phyloP scores from a whole-genome alignment of 306 rosid genomes.

The Cucurbita maxima region DNA sequence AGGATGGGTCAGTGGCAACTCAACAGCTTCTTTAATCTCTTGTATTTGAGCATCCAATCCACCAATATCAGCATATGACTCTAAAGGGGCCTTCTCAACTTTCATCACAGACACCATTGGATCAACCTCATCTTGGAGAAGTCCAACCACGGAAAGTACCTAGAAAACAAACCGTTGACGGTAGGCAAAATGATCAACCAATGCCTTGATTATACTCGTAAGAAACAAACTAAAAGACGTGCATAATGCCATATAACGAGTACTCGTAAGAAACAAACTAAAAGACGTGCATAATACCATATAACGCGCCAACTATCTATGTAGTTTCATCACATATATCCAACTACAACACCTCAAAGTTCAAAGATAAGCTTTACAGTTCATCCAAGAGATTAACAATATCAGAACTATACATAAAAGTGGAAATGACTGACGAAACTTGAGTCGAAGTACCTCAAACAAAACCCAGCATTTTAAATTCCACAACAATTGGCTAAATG shows the following conservation, averaged over 20 bases:
- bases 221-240: neutral
- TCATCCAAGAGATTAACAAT: neutral
- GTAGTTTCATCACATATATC: neutral
- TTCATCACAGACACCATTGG: conserved; percentile 89
- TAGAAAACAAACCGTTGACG: conserved; percentile 1
- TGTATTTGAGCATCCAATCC: conserved; percentile 97
- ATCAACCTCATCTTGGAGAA: conserved; percentile 97
- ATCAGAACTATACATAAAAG: neutral
- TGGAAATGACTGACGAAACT: neutral
- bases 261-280: neutral
- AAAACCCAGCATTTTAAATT: neutral
- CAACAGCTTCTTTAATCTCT: conserved; percentile 98
- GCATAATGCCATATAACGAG: neutral
- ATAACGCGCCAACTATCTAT: neutral
- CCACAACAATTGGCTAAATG: neutral
- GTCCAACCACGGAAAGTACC: conserved; percentile 98
- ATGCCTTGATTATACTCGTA: neutral
- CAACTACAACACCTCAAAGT: neutral
- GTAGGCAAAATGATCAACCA: neutral
- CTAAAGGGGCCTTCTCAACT: conserved; percentile 96
- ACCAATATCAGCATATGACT: conserved; percentile 96
- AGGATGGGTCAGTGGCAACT: conserved; percentile 94
- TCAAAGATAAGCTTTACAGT: neutral
- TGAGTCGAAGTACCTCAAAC: neutral
- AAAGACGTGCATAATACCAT: neutral